Percentiles rank a stretch among this genome's conserved stretches.
Conservation (phyloP, 805 yeast genomes). For the Lipomyces sp. region DNA sequence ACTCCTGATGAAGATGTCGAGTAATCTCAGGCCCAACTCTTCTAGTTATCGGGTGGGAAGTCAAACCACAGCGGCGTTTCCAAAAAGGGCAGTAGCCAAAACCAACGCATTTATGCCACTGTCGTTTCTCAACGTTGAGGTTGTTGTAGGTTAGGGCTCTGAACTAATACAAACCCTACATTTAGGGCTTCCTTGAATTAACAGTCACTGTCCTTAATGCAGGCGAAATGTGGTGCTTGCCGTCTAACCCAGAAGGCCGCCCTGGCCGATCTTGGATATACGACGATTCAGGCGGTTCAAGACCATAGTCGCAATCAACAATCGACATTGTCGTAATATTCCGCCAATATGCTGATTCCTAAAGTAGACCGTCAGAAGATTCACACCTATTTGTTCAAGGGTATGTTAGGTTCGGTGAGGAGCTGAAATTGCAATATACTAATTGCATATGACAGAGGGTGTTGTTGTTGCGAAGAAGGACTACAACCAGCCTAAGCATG, state of each 20-base stretch:
- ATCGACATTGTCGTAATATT: background rate
- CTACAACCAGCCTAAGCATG: constrained; percentile 91
- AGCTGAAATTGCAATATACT: background rate
- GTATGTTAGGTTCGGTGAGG: constrained; percentile 57
- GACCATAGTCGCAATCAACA: background rate
- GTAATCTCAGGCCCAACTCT: too few species aligned
- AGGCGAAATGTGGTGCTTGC: background rate
- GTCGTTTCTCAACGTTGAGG: too few species aligned
- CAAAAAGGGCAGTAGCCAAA: too few species aligned
- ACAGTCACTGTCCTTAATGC: background rate
- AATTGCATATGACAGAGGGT: constrained; percentile 69
- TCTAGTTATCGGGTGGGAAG: too few species aligned
- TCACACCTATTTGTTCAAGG: constrained; percentile 98
- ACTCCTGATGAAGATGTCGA: too few species aligned
- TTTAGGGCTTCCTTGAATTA: background rate
- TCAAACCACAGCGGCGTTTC: too few species aligned
- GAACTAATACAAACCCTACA: too few species aligned
- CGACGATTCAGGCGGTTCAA: background rate
- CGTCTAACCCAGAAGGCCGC: background rate
- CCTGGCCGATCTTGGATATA: background rate
- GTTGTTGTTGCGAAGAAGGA: constrained; percentile 99
- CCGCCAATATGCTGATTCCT: constrained; percentile 89
- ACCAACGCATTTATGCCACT: too few species aligned
- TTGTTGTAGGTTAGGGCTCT: too few species aligned
- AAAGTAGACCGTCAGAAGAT: constrained; percentile 99